Percentiles rank a stretch among this genome's conserved stretches.
Evolutionary conservation across 176 grass and related monocot genomes (phyloP).

Genomic region (Aegilops bicornis): DNA sequence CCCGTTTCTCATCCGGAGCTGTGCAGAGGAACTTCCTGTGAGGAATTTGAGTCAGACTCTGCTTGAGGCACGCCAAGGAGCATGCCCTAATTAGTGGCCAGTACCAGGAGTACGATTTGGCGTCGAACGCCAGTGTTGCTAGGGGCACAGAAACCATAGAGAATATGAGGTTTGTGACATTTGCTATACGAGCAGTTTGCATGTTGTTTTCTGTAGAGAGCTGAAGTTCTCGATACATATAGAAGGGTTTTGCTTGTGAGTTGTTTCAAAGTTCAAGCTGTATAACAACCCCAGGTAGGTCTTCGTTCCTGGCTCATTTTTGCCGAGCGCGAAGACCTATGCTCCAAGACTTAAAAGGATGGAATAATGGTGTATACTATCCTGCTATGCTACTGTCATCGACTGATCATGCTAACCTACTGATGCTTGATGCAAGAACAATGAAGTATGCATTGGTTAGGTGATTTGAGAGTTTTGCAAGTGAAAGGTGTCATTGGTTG

Average conservation of each 20-base stretch:
- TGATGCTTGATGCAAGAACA: no score
- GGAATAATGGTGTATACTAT: not conserved
- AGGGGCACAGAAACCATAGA: not conserved
- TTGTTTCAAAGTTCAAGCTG: not conserved
- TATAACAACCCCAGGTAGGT: not conserved
- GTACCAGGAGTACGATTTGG: not conserved
- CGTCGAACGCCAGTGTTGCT: not conserved
- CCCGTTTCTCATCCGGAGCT: slow-evolving; percentile 77
- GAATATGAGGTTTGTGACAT: not conserved
- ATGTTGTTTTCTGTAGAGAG: not conserved
- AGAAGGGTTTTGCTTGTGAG: not conserved
- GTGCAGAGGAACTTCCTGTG: slow-evolving; percentile 85
- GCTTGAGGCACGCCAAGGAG: not conserved
- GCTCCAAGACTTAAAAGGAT: not conserved
- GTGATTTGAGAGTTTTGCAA: no score
- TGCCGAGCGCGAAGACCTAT: not conserved
- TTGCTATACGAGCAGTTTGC: not conserved
- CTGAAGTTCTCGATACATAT: not conserved
- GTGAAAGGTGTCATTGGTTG: no score
- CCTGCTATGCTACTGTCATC: not conserved
- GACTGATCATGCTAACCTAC: not conserved
- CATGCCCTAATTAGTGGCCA: not conserved
- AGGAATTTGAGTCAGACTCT: not conserved
- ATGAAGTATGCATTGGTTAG: no score
- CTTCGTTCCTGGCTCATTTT: not conserved